Evolutionary conservation across 1,284 basidiomycete species (phyloP).

Genomic region (Ganoderma leucocontextum): DNA sequence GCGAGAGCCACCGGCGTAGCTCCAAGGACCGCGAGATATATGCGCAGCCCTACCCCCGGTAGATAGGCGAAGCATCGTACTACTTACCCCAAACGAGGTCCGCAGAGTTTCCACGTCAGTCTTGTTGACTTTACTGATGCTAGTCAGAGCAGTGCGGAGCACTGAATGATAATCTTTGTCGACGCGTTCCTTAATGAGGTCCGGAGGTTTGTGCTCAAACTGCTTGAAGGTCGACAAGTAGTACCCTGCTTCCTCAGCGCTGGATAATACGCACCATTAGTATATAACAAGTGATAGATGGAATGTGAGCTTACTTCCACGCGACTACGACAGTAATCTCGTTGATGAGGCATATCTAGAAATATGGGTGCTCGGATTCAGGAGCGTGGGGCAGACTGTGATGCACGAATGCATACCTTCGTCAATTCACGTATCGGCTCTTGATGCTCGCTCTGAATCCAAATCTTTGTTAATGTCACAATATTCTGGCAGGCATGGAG

Average conservation of each 20-base stretch:
- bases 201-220: constrained; percentile 93
- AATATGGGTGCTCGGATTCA: too few relatives aligned
- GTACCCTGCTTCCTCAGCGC: constrained; percentile 89
- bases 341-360: constrained; percentile 86
- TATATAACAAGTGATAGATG: constrained; percentile 5
- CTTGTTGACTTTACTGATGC: constrained; percentile 95
- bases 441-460: constrained; percentile 83
- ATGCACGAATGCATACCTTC: constrained; percentile 56
- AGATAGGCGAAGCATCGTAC: not conserved
- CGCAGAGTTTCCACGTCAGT: constrained; percentile 95
- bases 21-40: not conserved
- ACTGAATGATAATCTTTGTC: constrained; percentile 89
- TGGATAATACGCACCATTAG: constrained; percentile 42
- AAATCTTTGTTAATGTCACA: constrained; percentile 9
- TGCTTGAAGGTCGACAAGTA: constrained; percentile 94
- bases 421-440: constrained; percentile 93
- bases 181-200: constrained; percentile 92
- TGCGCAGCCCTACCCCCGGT: not conserved
- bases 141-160: constrained; percentile 87
- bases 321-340: constrained; percentile 92
- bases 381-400: not conserved
- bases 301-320: constrained; percentile 76
- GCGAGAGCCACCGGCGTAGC: not conserved
- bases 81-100: constrained; percentile 90
- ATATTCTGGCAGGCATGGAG: not conserved